These are phyloP conservation scores for Fimicolochytrium jonesii DNA, from an alignment of 192 early-diverging fungal genomes.

Conservation along the genomic window DNA sequence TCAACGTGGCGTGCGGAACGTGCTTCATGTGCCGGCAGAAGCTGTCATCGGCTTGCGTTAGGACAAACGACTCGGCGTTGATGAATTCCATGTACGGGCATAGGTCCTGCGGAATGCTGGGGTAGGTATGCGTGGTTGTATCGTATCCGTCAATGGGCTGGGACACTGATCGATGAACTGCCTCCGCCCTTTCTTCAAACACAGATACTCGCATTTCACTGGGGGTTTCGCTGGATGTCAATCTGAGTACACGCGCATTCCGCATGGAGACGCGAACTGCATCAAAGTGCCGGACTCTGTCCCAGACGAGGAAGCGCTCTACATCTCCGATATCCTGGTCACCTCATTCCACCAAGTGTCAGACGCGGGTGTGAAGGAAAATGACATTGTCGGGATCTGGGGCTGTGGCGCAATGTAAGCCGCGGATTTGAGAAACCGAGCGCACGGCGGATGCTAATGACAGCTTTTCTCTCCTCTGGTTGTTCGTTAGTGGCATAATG, in stretches of 20 bases:
- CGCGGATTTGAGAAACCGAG: no score
- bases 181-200: no score
- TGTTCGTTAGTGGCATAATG: conserved; percentile 36
- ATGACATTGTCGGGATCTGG: conserved; percentile 50
- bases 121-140: no score
- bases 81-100: conserved; percentile 48
- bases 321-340: conserved; percentile 42
- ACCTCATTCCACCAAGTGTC: conserved; percentile 23
- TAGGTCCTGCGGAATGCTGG: conserved; percentile 2
- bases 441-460: no score
- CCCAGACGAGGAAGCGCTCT: conserved; percentile 43
- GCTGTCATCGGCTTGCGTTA: conserved; percentile 39
- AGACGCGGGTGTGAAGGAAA: conserved; percentile 14
- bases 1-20: conserved; percentile 46
- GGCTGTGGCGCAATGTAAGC: conserved; percentile 43
- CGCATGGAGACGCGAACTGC: conserved; percentile 49
- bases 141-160: no score
- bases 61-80: conserved; percentile 35
- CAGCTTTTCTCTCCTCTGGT: background rate
- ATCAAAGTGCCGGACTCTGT: conserved; percentile 41
- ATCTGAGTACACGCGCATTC: conserved; percentile 47
- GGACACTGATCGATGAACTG: no score
- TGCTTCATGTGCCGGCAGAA: conserved; percentile 44
- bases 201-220: no score
- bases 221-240: conserved; percentile 36